A percentile compares a stretch with the other conserved stretches of the same genome.
These are phyloP conservation scores for Dipodascus albidus DNA, from an alignment of 805 yeast genomes.

Conservation along the genomic window DNA sequence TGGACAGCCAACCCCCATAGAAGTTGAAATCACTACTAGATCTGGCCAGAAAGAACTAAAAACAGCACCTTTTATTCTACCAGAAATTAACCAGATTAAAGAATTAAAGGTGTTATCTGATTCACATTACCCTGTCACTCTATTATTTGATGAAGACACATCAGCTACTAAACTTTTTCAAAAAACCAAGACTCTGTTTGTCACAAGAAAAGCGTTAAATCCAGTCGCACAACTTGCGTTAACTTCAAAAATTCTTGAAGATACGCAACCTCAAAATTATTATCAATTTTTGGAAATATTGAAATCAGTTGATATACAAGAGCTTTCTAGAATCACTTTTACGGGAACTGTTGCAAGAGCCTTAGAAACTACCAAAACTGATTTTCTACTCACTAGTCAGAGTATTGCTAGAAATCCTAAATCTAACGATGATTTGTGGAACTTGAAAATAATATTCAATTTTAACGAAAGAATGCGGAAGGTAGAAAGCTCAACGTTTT, in stretches of 20 bases:
- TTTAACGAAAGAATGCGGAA: conserved; percentile 37
- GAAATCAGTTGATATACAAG: conserved; percentile 2
- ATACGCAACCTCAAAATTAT: conserved; percentile 36
- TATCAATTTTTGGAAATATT: conserved; percentile 2
- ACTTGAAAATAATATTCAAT: conserved; percentile 47
- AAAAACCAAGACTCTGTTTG: conserved; percentile 21
- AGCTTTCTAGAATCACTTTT: not conserved
- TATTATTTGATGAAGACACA: conserved; percentile 34
- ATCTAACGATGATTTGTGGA: conserved; percentile 48
- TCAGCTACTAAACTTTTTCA: conserved; percentile 2
- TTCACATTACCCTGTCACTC: conserved; percentile 32
- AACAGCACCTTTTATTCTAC: conserved; percentile 58
- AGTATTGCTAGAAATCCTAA: conserved; percentile 32
- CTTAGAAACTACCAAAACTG: conserved; percentile 28
- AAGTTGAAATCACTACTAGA: conserved; percentile 29
- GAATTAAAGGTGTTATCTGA: conserved; percentile 24
- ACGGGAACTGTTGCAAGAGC: conserved; percentile 6
- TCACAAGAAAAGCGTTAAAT: conserved; percentile 29
- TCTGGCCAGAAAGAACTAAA: conserved; percentile 28
- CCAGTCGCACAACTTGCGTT: not conserved
- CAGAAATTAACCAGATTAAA: conserved; percentile 40
- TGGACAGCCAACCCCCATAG: conserved; percentile 40
- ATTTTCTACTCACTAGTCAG: conserved; percentile 42
- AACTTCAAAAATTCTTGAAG: conserved; percentile 26
- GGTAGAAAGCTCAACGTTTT: conserved; percentile 14